These are phyloP conservation scores for Usnea hakonensis DNA, from an alignment of 495 filamentous ascomycete species.

Conservation along the genomic window DNA sequence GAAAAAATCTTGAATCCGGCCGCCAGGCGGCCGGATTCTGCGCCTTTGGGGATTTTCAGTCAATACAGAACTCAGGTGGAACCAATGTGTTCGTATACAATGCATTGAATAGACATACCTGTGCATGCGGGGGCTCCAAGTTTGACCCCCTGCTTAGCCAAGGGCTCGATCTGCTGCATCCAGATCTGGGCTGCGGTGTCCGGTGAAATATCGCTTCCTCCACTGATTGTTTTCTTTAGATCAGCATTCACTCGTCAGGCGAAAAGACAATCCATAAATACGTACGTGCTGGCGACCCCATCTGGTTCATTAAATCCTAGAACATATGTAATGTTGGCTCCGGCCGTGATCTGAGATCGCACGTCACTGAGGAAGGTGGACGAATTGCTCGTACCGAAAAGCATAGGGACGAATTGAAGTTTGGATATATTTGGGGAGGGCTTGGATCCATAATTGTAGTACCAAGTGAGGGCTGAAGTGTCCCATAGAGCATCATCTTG, in stretches of 20 bases:
- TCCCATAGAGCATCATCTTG: slow-evolving; percentile 56
- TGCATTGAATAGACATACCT: slow-evolving; percentile 21
- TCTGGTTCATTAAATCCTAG: slow-evolving; percentile 75
- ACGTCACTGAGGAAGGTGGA: slow-evolving; percentile 50
- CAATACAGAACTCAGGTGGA: no score
- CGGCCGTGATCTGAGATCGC: slow-evolving; percentile 39
- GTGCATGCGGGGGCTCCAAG: slow-evolving; percentile 55
- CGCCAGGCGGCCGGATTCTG: slow-evolving; percentile 43
- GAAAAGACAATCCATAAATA: background rate
- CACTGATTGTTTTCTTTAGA: slow-evolving; percentile 32
- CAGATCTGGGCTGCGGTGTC: slow-evolving; percentile 53
- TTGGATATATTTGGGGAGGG: slow-evolving; percentile 40
- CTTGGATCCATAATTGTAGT: slow-evolving; percentile 62
- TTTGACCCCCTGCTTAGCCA: slow-evolving; percentile 47
- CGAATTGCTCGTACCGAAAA: slow-evolving; percentile 55
- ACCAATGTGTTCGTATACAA: no score
- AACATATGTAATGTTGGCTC: slow-evolving; percentile 55
- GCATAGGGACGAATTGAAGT: slow-evolving; percentile 74
- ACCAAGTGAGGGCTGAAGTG: slow-evolving; percentile 61
- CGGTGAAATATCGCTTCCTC: slow-evolving; percentile 53
- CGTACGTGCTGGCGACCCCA: slow-evolving; percentile 3
- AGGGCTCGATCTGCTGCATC: slow-evolving; percentile 58
- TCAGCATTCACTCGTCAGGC: background rate
- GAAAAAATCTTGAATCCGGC: slow-evolving; percentile 62
- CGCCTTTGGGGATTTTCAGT: slow-evolving; percentile 17